These are phyloP conservation scores for Primulina tabacum DNA, from an alignment of 257 asterid species.

Conservation along the genomic window DNA sequence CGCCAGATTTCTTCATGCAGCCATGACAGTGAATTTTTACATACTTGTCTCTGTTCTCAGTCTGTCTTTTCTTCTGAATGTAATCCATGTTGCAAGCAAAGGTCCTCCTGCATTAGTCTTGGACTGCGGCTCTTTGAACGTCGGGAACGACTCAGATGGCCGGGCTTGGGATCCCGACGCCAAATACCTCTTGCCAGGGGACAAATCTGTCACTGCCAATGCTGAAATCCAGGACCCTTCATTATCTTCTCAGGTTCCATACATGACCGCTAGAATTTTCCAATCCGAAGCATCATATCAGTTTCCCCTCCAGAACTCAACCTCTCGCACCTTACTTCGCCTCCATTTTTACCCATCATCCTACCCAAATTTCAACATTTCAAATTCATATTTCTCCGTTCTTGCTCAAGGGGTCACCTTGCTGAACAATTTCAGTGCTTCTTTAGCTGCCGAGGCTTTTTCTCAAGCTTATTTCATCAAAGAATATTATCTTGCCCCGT, in stretches of 20 bases:
- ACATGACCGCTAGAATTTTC: conserved; percentile 73
- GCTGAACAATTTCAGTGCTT: conserved; percentile 70
- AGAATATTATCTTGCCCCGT: conserved; percentile 60
- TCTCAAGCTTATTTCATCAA: conserved; percentile 78
- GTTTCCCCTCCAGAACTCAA: conserved; percentile 44
- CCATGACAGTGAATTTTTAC: conserved; percentile 32
- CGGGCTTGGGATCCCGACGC: conserved; percentile 66
- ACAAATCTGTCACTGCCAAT: conserved; percentile 35
- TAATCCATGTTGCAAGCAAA: conserved; percentile 23
- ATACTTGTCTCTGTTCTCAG: conserved; percentile 18
- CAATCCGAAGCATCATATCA: conserved; percentile 49
- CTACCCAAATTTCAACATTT: conserved; percentile 58
- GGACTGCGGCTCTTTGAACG: conserved; percentile 50
- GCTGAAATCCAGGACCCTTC: conserved; percentile 69
- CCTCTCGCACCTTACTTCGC: conserved; percentile 56
- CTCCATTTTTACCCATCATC: conserved; percentile 80
- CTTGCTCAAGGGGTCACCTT: conserved; percentile 49
- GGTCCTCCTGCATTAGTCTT: conserved; percentile 32
- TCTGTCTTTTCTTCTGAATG: conserved; percentile 17
- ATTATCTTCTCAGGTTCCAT: conserved; percentile 54
- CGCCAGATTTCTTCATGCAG: conserved; percentile 35
- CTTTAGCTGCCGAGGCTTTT: conserved; percentile 64
- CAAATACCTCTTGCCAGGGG: conserved; percentile 38
- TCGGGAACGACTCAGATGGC: conserved; percentile 54
- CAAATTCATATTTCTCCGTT: conserved; percentile 59